Base-by-base conservation (phyloP, 1,284 basidiomycete genomes). In the Pyrrhoderma lamaoense region DNA sequence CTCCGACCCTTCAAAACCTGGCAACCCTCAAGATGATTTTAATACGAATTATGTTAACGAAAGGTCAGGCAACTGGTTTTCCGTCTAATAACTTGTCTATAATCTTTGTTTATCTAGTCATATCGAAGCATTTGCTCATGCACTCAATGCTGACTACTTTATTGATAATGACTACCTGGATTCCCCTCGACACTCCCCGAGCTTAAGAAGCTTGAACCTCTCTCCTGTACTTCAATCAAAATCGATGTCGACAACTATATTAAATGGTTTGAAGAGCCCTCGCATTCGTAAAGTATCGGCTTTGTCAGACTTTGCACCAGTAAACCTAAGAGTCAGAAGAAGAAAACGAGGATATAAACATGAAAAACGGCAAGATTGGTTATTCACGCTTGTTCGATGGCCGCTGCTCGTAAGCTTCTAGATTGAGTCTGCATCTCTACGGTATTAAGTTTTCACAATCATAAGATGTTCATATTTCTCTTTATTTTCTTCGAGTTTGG, bases 271-370 rank as follows among this genome's bases (percentile, higher is more conserved):
- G 14, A 40, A 57, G 14, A 64, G 64, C 11, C 65, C 62, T 21
- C 70, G 75, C 31, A 72, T 80, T 25, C 75, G 85, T 61, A 93
- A 91, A 68, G 81, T 96, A 13, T 85, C 89, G 47, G 92, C 93
- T 0, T 71, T 94, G 42, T 91, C 87, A 8, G 93, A 96, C 66
- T 97, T 95, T 64, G 93, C 93, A 1, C 93, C 93, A 0, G 82
- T 97, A 16, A 89, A 94, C 64, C 68, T 90, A 58, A 82, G 76
- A 61, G 83, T 95, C 25, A 80, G 77, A 64, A 79, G 71, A 58
- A 74, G 77, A 53, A 75, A 72, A 57, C 81, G 74, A 60, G 72
- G 72, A 47, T 66, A 68, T 35, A 76, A 72, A 56, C 60, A 68
- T 19, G 71, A 69, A 52, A 80, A 73, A 61, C 73, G 75, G 53